phyloP scores from a whole-genome alignment of 208 protist species.

The Crithidia sp. region DNA sequence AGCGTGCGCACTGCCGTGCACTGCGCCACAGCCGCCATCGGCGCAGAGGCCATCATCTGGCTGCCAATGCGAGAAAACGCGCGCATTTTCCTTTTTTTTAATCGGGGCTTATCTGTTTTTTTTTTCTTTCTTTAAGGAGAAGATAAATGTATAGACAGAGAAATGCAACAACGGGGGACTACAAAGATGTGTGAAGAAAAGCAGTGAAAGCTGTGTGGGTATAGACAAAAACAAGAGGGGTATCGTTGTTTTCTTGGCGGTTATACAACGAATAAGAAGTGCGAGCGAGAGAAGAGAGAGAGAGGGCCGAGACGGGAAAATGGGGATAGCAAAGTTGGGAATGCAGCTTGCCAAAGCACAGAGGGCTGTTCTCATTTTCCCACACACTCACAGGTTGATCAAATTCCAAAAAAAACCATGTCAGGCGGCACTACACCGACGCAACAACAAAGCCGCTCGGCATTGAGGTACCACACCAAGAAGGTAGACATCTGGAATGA shows the following conservation, averaged over 20 bases:
- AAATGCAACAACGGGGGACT: not conserved
- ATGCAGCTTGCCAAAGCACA: no score
- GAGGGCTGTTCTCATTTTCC: no score
- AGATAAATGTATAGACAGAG: not conserved
- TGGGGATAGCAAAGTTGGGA: no score
- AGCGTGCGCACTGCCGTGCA: conserved; percentile 53
- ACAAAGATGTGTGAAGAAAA: not conserved
- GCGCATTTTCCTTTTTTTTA: conserved; percentile 22
- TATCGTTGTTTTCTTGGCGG: not conserved
- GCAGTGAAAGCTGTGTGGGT: not conserved
- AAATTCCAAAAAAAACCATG: no score
- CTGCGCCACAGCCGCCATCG: conserved; percentile 11
- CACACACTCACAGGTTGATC: no score
- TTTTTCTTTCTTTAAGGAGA: not conserved
- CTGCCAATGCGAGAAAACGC: conserved; percentile 19
- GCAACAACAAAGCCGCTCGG: no score
- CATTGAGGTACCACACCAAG: no score
- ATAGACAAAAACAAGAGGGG: not conserved
- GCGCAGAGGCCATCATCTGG: conserved; percentile 13
- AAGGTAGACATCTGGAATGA: no score
- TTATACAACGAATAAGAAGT: no score
- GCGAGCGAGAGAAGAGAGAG: no score
- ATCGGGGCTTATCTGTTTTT: not conserved
- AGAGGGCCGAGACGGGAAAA: no score
- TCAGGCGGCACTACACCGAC: no score